These are phyloP conservation scores for Myxozyma monticola DNA, from an alignment of 805 yeast species.

Conservation along the genomic window DNA sequence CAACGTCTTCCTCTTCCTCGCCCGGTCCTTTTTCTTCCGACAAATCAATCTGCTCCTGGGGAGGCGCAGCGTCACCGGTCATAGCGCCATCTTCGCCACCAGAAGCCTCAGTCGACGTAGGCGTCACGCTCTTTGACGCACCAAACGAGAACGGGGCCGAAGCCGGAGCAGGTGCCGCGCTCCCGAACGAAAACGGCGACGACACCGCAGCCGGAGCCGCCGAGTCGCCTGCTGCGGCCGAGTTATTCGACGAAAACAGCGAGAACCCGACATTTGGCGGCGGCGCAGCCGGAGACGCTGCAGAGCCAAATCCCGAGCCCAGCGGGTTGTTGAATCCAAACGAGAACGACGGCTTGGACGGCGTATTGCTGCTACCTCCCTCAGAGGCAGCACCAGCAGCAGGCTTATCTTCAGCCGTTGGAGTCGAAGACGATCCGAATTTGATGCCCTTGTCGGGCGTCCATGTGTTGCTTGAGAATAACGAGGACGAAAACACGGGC, in stretches of 20 bases:
- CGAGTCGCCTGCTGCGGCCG: not conserved
- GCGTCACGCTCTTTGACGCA: not conserved
- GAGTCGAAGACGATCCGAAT: constrained; percentile 29
- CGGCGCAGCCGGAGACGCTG: not conserved
- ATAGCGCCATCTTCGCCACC: constrained; percentile 7
- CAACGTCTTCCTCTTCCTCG: constrained; percentile 73
- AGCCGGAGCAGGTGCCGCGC: constrained; percentile 28
- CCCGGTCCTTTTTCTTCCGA: constrained; percentile 67
- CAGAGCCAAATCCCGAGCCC: constrained; percentile 6
- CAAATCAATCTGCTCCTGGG: constrained; percentile 48
- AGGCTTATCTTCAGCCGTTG: constrained; percentile 5
- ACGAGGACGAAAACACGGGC: constrained; percentile 13
- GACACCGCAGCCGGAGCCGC: not conserved
- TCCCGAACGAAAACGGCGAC: not conserved
- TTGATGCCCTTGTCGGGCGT: constrained; percentile 39
- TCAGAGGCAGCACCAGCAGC: constrained; percentile 2
- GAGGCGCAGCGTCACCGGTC: constrained; percentile 31
- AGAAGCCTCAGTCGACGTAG: not conserved
- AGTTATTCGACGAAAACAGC: not conserved
- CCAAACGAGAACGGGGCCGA: constrained; percentile 36
- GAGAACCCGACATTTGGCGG: constrained; percentile 15
- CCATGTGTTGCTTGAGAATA: constrained; percentile 33
- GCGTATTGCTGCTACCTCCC: not conserved
- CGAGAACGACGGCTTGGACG: constrained; percentile 7
- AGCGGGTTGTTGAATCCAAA: constrained; percentile 12